Evolutionary conservation across 2,329 filamentous ascomycete genomes (phyloP), one percentile per base, ranked within the genome.

Genomic region (Aureobasidium sp.): DNA sequence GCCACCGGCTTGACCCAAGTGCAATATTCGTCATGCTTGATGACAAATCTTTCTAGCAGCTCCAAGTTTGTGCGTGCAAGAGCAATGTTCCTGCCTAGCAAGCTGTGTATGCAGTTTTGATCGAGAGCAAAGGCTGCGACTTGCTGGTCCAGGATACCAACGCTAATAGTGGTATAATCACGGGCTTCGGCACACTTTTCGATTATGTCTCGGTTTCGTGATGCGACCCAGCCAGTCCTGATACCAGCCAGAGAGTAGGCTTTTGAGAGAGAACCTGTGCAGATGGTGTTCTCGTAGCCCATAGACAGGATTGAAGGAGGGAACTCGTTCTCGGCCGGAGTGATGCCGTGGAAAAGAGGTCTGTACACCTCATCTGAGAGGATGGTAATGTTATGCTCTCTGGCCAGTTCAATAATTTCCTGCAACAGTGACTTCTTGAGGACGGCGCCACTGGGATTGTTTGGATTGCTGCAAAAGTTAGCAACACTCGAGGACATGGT

Each of bases 141-240:
- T 55, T 84, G 82, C 71, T 96, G 90, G 71, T 95, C 90, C 7
- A 96, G 77, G 69, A 87, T 85, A n/a, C 88, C 89, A 0, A 95
- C 90, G 42, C 87, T 89, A 68, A 95, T 95, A 29, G 89, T 91
- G 3, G 90, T 95, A 77, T 94, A 95, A 72, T 94, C 87, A 44
- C 90, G 81, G 1, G 86, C 86, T 15, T 78, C 74, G 12, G 87
- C 84, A 65, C 89, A 80, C 15, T 80, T 77, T 56, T 86, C 81
- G 59, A 93, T 81, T 62, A 95, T 79, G 0, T 77, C 75, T 5
- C 72, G 70, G 72, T 85, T 83, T 29, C 84, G 84, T 15, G 86
- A 87, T 3, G 88, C 89, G 63, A 93, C 81, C 91, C 91, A 97
- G 36, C 91, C 91, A 1, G 92, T 75, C 0, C 91, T 85, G 64